Conservation (phyloP, 106 monocot species). For the Platanthera guangdongensis region DNA sequence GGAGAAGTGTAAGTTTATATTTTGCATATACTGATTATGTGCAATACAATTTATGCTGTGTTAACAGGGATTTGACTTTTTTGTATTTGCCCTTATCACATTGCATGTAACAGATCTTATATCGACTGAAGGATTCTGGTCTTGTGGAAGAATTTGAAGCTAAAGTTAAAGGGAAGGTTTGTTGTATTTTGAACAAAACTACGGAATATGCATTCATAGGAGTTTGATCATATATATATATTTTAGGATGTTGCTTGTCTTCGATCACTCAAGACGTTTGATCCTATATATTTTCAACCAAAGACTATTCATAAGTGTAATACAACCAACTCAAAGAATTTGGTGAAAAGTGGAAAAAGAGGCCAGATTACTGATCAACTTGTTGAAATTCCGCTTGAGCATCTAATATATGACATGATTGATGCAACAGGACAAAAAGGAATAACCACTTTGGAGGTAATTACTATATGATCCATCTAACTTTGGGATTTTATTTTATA, state of each 20-base stretch:
- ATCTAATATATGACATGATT: slow-evolving; percentile 84
- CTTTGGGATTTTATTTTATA: neutral
- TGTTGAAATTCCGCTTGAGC: slow-evolving; percentile 81
- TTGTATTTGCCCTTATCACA: neutral
- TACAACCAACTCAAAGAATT: slow-evolving; percentile 17
- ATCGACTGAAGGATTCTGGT: slow-evolving; percentile 42
- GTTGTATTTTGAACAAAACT: neutral
- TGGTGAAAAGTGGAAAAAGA: slow-evolving; percentile 36
- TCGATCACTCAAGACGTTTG: slow-evolving; percentile 59
- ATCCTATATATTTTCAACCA: slow-evolving; percentile 64
- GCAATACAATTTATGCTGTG: neutral
- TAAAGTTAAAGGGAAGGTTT: slow-evolving; percentile 42
- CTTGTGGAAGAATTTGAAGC: slow-evolving; percentile 54
- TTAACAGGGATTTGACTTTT: neutral
- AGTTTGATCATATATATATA: too few relatives aligned
- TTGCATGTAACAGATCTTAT: slow-evolving; percentile 26
- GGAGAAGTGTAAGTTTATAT: slow-evolving; percentile 57
- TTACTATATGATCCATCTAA: neutral
- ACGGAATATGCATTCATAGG: neutral
- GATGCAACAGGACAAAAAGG: slow-evolving; percentile 77
- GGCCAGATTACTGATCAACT: slow-evolving; percentile 69
- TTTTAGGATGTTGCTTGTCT: slow-evolving; percentile 63
- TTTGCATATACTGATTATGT: slow-evolving; percentile 1
- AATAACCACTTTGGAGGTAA: slow-evolving; percentile 81
- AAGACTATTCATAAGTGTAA: slow-evolving; percentile 38